phyloP scores from a whole-genome alignment of 2,329 filamentous ascomycete species.

The Alternaria brassicae region DNA sequence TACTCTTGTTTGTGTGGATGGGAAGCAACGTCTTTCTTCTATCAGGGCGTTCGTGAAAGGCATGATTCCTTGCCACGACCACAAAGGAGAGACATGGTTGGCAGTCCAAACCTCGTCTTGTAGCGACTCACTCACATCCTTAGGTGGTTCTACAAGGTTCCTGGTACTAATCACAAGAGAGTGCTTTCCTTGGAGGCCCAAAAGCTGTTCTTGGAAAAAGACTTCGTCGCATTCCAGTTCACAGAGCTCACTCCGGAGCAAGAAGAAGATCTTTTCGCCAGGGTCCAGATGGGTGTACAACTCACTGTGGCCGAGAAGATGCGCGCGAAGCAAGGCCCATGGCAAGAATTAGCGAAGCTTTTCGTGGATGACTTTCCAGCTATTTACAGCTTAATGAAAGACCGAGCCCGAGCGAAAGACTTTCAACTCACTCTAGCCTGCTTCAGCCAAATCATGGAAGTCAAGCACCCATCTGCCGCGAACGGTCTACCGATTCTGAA shows the following conservation, averaged over 20 bases:
- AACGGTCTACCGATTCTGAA: slow-evolving; percentile 38
- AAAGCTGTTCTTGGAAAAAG: slow-evolving; percentile 49
- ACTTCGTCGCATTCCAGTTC: slow-evolving; percentile 56
- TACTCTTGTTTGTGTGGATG: slow-evolving; percentile 30
- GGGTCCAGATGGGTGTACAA: slow-evolving; percentile 57
- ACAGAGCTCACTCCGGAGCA: slow-evolving; percentile 49
- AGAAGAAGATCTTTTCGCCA: slow-evolving; percentile 58
- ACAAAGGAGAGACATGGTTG: slow-evolving; percentile 53
- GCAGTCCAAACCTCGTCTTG: neutral
- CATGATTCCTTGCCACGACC: slow-evolving; percentile 54
- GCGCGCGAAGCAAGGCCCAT: slow-evolving; percentile 54
- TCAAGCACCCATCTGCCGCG: slow-evolving; percentile 31
- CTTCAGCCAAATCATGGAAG: slow-evolving; percentile 50
- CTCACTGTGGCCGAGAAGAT: slow-evolving; percentile 57
- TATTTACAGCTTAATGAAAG: slow-evolving; percentile 45
- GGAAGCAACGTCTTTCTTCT: slow-evolving; percentile 58
- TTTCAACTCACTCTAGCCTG: slow-evolving; percentile 46
- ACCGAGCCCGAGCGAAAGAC: slow-evolving; percentile 38
- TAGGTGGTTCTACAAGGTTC: slow-evolving; percentile 36
- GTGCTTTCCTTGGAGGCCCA: slow-evolving; percentile 49
- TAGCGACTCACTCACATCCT: slow-evolving; percentile 8
- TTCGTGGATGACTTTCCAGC: slow-evolving; percentile 53
- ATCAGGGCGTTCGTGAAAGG: slow-evolving; percentile 56
- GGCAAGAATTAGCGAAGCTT: slow-evolving; percentile 54
- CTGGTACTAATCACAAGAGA: slow-evolving; percentile 24